Base-by-base conservation (phyloP, 75 land plant genomes). In the Selaginella moellendorffii region DNA sequence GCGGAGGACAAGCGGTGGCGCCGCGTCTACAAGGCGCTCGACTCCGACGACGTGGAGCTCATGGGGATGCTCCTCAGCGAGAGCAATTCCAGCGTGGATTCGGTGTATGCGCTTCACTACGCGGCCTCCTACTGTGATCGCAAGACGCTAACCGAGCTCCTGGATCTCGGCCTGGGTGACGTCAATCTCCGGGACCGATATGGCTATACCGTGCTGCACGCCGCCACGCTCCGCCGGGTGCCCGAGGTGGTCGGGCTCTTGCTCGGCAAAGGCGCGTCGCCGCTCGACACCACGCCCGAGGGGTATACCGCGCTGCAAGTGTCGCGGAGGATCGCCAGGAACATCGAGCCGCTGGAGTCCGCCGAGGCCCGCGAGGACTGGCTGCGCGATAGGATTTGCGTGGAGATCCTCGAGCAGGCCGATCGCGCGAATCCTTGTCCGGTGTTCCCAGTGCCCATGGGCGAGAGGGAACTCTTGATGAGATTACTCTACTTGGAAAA, bases 31-130 rank as follows among this genome's bases (percentile, higher is more conserved):
- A 83, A 71, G 61, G 86, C 89, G 24, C 65, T 89, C 30, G 96
- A 89, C 52, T 83, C 86, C 23, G 89, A 89, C 71, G 96, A 89
- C 70, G 67, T 89, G 54, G 86, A 85, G 28, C 66, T 89, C 24
- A 80, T 89, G 23, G 77, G 69, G 30, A 67, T 89, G 83, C 53
- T 89, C 26, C 65, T 89, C 63, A 81, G 78, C 61, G 96, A 89
- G 68, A 74, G 65, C 0, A 54, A 64, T 10, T 65, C 76, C 24
- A 72, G 60, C 20, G 73, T 85, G 42, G 89, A 89, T 69, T 83
- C 74, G 54, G 84, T 85, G 28, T 53, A 56, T 76, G 89, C 82
- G 5, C 71, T 89, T 24, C 89, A 89, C 52, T 89, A 89, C 74
- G 84, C 96, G 18, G 89, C 77, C 1, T 81, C 84, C 25, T 81